Conservation (phyloP, 805 yeast species). For the Teunomyces barrocoloradensis region DNA sequence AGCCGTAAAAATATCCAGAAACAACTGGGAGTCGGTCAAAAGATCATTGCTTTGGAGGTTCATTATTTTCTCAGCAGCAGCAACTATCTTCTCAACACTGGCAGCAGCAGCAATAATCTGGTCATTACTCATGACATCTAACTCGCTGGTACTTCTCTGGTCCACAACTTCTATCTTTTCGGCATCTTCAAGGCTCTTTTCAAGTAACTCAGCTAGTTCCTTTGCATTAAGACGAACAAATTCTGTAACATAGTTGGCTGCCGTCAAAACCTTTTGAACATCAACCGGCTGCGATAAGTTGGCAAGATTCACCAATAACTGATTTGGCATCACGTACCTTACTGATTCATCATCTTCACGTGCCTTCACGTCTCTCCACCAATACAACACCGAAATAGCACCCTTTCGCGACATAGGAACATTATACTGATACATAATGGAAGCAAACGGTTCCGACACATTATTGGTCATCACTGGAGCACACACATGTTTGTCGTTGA, state of each 20-base stretch:
- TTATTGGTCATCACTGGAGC: conserved; percentile 47
- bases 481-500: conserved; percentile 32
- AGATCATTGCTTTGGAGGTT: conserved; percentile 1
- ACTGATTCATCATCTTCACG: conserved; percentile 79
- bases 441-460: conserved; percentile 64
- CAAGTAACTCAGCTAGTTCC: conserved; percentile 57
- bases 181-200: conserved; percentile 34
- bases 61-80: neutral
- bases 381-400: conserved; percentile 58
- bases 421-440: conserved; percentile 61
- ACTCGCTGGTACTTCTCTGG: conserved; percentile 11
- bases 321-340: conserved; percentile 81
- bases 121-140: conserved; percentile 13
- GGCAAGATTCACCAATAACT: conserved; percentile 61
- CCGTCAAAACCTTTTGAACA: conserved; percentile 51
- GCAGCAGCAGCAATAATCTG: conserved; percentile 11
- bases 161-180: conserved; percentile 38
- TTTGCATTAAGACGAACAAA: conserved; percentile 57
- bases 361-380: conserved; percentile 84
- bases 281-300: conserved; percentile 54
- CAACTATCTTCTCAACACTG: conserved; percentile 9
- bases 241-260: conserved; percentile 47
- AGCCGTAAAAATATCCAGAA: neutral
- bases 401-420: conserved; percentile 53
- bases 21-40: neutral